Percentiles rank a stretch among this genome's conserved stretches.
These are phyloP conservation scores for Diaporthe aspalathi DNA, from an alignment of 2,329 filamentous ascomycete genomes.

Conservation along the genomic window DNA sequence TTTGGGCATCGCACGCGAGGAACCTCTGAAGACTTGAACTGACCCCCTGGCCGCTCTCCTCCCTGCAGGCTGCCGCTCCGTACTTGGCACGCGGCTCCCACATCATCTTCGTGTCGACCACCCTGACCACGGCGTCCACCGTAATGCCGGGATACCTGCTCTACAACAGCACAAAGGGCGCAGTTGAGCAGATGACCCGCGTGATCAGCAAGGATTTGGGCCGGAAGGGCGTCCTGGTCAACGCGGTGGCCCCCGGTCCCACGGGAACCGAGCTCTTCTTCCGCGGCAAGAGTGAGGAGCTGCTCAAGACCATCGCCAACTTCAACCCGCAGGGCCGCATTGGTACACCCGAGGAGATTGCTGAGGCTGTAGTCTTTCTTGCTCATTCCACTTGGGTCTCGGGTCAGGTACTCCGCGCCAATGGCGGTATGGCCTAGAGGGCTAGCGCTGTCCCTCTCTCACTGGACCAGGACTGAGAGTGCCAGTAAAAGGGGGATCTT, in stretches of 20 bases:
- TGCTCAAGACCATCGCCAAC: slow-evolving; percentile 54
- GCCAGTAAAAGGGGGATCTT: too few species aligned
- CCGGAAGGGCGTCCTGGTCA: slow-evolving; percentile 57
- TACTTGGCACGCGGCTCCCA: background rate
- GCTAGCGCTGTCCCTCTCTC: background rate
- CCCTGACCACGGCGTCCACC: slow-evolving; percentile 60
- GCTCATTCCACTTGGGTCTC: slow-evolving; percentile 56
- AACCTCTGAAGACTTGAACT: background rate
- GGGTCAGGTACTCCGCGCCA: slow-evolving; percentile 59
- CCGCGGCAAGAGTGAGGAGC: slow-evolving; percentile 58
- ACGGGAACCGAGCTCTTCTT: slow-evolving; percentile 68
- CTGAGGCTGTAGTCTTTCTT: slow-evolving; percentile 52
- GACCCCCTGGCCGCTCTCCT: background rate
- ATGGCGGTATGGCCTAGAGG: slow-evolving; percentile 49
- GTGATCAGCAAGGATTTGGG: slow-evolving; percentile 67
- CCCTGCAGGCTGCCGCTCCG: slow-evolving; percentile 49
- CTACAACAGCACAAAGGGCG: slow-evolving; percentile 66
- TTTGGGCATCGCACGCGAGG: too few species aligned
- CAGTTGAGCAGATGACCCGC: slow-evolving; percentile 69
- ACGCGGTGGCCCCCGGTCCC: slow-evolving; percentile 41
- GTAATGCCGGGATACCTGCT: slow-evolving; percentile 60
- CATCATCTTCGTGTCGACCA: slow-evolving; percentile 44
- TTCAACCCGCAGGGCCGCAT: slow-evolving; percentile 58
- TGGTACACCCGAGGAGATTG: slow-evolving; percentile 63
- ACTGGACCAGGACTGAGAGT: background rate